Conservation (phyloP, 2,329 filamentous ascomycete species). For the Lachnellula suecica region DNA sequence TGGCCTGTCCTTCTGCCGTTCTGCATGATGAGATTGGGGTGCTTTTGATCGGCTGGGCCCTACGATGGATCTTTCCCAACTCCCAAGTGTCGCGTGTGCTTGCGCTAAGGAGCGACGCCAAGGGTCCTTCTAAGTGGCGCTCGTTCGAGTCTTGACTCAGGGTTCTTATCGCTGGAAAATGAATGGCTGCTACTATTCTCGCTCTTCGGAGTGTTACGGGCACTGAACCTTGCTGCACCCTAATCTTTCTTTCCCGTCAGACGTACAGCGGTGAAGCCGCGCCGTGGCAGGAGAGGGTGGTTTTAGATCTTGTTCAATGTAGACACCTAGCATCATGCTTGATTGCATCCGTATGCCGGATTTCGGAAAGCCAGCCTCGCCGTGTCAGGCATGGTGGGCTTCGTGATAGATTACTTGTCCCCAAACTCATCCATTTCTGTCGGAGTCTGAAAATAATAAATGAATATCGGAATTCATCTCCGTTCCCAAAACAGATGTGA, state of each 20-base stretch:
- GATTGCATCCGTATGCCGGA: background rate
- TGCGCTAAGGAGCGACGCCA: background rate
- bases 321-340: background rate
- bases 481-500: no score
- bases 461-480: no score
- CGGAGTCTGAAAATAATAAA: no score
- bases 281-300: background rate
- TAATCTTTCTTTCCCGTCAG: background rate
- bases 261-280: background rate
- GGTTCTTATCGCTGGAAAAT: conserved; percentile 17
- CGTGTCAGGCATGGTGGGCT: no score
- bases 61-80: no score
- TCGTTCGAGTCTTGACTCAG: conserved; percentile 3
- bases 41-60: no score
- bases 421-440: no score
- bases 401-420: no score
- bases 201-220: background rate
- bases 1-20: background rate
- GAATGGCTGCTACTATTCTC: conserved; percentile 14
- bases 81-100: background rate
- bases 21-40: background rate
- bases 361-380: background rate
- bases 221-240: background rate
- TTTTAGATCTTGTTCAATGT: background rate
- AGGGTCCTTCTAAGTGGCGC: background rate